Conservation (phyloP, 2,329 filamentous ascomycete genomes). For the Beauveria asiatica region DNA sequence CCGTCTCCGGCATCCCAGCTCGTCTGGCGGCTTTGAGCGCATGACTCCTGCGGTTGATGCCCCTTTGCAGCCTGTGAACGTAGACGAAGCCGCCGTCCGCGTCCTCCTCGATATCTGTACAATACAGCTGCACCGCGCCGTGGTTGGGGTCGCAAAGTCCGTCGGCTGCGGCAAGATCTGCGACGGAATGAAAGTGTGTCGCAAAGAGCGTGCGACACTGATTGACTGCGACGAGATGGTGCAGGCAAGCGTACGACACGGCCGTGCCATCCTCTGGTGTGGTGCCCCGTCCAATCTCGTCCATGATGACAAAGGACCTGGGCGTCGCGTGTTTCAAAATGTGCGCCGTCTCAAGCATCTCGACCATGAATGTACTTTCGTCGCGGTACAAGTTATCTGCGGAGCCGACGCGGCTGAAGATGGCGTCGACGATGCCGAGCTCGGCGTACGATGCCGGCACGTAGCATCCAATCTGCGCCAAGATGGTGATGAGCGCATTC, state of each 20-base stretch:
- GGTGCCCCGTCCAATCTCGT: constrained; percentile 91
- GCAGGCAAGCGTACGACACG: constrained; percentile 79
- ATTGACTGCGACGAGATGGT: constrained; percentile 74
- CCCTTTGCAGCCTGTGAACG: constrained; percentile 70
- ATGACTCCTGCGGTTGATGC: constrained; percentile 80
- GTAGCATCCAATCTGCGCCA: constrained; percentile 87
- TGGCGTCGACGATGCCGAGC: constrained; percentile 87
- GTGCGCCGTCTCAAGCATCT: constrained; percentile 93
- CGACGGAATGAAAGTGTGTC: constrained; percentile 84
- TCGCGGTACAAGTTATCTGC: constrained; percentile 92
- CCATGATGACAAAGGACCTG: constrained; percentile 92
- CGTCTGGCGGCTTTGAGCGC: constrained; percentile 89
- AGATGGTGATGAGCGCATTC: constrained; percentile 86
- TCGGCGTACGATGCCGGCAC: constrained; percentile 83
- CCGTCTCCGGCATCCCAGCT: constrained; percentile 69
- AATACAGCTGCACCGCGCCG: constrained; percentile 61
- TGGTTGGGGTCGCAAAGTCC: constrained; percentile 30
- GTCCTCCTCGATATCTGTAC: constrained; percentile 80
- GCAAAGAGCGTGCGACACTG: constrained; percentile 79
- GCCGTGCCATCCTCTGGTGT: constrained; percentile 88
- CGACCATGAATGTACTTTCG: constrained; percentile 98
- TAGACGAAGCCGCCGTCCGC: constrained; percentile 67
- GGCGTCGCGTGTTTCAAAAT: constrained; percentile 81
- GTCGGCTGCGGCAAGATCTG: constrained; percentile 60
- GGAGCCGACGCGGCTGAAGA: constrained; percentile 88